Conservation (phyloP, 2,329 filamentous ascomycete species). For the Neonectria ditissima region DNA sequence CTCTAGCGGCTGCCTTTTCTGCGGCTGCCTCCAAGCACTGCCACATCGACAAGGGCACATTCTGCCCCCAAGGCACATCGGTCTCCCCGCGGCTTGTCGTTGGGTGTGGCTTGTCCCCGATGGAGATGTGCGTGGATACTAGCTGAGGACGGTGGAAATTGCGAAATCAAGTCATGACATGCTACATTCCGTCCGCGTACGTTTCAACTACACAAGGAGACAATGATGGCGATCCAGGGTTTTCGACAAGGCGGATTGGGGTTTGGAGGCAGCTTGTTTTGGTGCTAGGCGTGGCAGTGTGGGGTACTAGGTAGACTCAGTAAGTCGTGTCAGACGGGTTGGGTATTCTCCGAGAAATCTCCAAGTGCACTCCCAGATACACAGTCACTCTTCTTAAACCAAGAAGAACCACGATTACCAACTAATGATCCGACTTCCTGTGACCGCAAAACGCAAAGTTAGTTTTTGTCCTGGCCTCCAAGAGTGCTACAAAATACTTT, state of each 20-base stretch:
- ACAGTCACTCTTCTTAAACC: not conserved
- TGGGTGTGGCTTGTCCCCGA: not conserved
- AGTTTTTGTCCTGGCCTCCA: not conserved
- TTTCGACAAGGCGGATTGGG: not conserved
- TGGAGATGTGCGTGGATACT: not conserved
- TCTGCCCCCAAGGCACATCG: conserved; percentile 1
- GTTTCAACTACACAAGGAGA: not conserved
- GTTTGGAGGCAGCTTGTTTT: no score
- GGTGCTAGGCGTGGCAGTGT: no score
- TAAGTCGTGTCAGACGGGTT: no score
- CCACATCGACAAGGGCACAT: not conserved
- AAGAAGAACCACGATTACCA: not conserved
- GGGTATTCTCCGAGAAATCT: no score
- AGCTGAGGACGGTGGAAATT: not conserved
- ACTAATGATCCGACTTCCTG: not conserved
- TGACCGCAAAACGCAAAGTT: not conserved
- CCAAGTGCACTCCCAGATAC: no score
- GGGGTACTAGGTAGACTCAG: no score
- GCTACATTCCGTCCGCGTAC: not conserved
- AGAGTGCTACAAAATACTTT: not conserved
- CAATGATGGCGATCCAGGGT: not conserved
- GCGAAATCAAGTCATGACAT: not conserved
- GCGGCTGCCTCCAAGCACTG: not conserved
- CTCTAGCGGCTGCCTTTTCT: not conserved
- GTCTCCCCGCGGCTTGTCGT: not conserved